Evolutionary conservation across 2,329 filamentous ascomycete genomes (phyloP).

Genomic region (Amauroascus niger): DNA sequence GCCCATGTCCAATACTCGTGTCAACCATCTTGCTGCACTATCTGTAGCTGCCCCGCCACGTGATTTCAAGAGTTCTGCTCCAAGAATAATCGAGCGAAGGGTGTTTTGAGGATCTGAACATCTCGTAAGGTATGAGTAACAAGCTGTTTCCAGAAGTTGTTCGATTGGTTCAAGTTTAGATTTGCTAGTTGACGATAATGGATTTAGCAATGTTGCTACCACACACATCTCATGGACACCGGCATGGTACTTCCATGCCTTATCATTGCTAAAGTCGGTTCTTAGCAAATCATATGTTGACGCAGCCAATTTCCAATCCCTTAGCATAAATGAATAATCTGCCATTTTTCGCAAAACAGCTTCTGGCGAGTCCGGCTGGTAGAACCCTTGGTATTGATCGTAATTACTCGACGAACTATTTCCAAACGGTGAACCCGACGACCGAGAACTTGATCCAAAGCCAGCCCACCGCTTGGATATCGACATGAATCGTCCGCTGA

Average conservation of each 20-base stretch:
- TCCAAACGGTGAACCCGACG: conserved; percentile 44
- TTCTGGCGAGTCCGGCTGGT: conserved; percentile 73
- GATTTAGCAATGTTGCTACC: conserved; percentile 68
- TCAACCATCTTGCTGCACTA: conserved; percentile 78
- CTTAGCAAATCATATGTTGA: conserved; percentile 85
- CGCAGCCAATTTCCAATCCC: conserved; percentile 88
- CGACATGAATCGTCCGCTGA: conserved; percentile 89
- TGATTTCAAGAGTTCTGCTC: conserved; percentile 71
- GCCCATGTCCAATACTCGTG: conserved; percentile 66
- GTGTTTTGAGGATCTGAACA: conserved; percentile 72
- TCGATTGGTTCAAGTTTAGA: conserved; percentile 71
- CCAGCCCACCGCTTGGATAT: conserved; percentile 82
- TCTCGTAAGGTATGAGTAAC: conserved; percentile 84
- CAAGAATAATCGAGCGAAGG: conserved; percentile 63
- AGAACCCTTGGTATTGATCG: conserved; percentile 67
- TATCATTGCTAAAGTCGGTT: conserved; percentile 84
- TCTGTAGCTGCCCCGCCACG: conserved; percentile 72
- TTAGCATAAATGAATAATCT: conserved; percentile 92
- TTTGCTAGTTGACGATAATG: conserved; percentile 62
- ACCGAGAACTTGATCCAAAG: conserved; percentile 61
- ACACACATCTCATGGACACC: conserved; percentile 93
- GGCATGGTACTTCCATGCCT: conserved; percentile 93
- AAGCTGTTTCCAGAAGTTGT: conserved; percentile 77
- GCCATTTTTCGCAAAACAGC: conserved; percentile 86
- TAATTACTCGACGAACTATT: conserved; percentile 53